Base-by-base conservation (phyloP, 2,329 filamentous ascomycete genomes). In the Fusarium mundagurra region DNA sequence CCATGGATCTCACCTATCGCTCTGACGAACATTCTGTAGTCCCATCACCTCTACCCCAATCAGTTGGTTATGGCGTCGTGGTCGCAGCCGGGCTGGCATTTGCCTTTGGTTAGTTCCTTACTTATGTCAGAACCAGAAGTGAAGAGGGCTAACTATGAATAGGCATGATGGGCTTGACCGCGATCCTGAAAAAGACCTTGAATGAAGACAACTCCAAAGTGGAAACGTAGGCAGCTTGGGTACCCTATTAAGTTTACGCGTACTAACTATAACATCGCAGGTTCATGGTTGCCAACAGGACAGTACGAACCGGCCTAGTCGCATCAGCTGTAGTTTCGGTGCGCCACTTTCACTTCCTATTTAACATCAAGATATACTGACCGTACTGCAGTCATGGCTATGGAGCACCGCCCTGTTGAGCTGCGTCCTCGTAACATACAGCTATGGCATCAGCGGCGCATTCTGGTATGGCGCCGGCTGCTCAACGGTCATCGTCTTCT, bases 341-440 rank as follows among this genome's bases (percentile, higher is more conserved):
- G n/a, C 0, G 2, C 5, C 14, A 5, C 3, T n/a, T 0, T 13
- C 17, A 1, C 2, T 20, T 3, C 1, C 13, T 7, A 5, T 20
- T 10, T 0, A 17, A 27, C 17, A 1, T 2, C 2, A 1, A 5
- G n/a, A 18, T 6, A 22, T 36, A 48, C 31, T 59, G 18, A 59
- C 3, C 0, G 2, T 3, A 36, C 1, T n/a, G 8, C 2, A 59
- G 55, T 59, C 55, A 4, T 59, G 55, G 55, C 55, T 59, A 8
- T 59, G 41, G 55, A 36, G 55, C 1, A 59, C 55, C 0, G 41
- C 55, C 1, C 20, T 59, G 1, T 17, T 59, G 18, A 59, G 41
- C 1, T 59, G 55, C 3, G 55, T 59, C 14, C 33, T 59, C 2
- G 41, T 36, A 6, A 48, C 55, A 0, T 59, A 59, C 24, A 48